Evolutionary conservation across 441 rosid species (phyloP), one percentile per base, ranked within the genome.

Genomic region (Aleurites moluccanus): DNA sequence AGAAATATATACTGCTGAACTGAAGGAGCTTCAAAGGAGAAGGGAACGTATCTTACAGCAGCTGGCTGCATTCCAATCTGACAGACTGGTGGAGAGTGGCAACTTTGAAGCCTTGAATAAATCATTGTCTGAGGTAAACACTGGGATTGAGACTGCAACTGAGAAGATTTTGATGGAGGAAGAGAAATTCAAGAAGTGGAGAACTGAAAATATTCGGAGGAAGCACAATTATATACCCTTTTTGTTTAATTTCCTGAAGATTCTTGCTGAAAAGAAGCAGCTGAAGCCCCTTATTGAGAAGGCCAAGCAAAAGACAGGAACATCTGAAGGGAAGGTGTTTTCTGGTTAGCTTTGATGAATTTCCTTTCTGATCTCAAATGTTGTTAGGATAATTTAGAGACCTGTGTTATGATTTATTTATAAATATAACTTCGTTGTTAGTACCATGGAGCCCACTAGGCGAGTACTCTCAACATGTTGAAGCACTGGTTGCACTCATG

Each of bases 201-300:
- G 89, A 78, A 93, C 97, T 0, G 99, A 95, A 79, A 95, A 95
- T 72, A 85, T 91, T 35, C 82, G 99, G 27, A 83, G 99, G 89
- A 95, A 93, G 84, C 98, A 95, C 81, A 95, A 95, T 77, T 93
- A 95, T 80, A 95, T 95, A 61, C 99, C 99, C 30, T 95, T 95
- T 77, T 73, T 95, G 80, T 95, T 95, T 75, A 93, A 93, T 84
- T 95, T 95, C 85, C 95, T 95, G 62, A 95, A 95, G 85, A 89
- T 95, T 83, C 97, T 95, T 10, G 98, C 99, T 0, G 98, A 93
- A 82, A 95, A 95, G 93, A 95, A 93, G 91, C 99, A 95, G 86
- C 81, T 95, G 89, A 95, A 93, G 82, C 98, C 98, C 23, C 91
- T 93, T 33, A 91, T 95, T 13, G 99, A 95, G 87, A 93, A 93